Base-by-base conservation (phyloP, 2,329 filamentous ascomycete species). In the Dactylellina sp. region DNA sequence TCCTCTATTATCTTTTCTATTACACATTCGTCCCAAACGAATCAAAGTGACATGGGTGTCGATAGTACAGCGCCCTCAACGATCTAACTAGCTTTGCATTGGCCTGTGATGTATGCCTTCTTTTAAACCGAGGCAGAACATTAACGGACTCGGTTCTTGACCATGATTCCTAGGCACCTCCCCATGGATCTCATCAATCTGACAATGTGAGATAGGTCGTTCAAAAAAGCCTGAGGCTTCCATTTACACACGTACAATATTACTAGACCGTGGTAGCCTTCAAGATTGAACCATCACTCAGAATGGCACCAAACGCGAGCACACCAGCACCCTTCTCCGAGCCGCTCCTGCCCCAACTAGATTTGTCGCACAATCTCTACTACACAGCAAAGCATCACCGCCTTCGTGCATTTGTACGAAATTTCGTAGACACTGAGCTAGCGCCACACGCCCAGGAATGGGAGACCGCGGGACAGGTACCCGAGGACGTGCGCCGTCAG, bases 381-480 rank as follows among this genome's bases (percentile, higher is more conserved):
- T 90, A 91, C 82, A 88, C 84, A 25, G 83, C 85, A 12, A 85
- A 85, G 1, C 89, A 91, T 78, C 84, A 84, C 32, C 81, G 80
- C n/a, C 82, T 90, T 1, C 86, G 87, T 57, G 82, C 85, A 39
- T 83, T 82, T 2, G 81, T 89, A 0, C 85, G 89, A 40, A 78
- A 83, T 22, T 90, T 89, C 74, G 82, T 90, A 52, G 85, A 90
- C 68, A 82, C 83, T 1, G 81, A 88, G 39, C 82, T 90, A 47
- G 81, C 85, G 1, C 88, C 87, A 0, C 82, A 85, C 75, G 85
- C 85, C 2, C 83, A 88, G 32, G 86, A 89, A 40, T 91, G 89
- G 88, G 89, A 91, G 78, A 83, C 83, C 2, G 84, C 84, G 1
- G 84, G 85, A 1, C 79, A 84, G 61, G 85, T 86, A 11, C 85